Conservation (phyloP, 345 rosid genomes). For the Populus tremula region DNA sequence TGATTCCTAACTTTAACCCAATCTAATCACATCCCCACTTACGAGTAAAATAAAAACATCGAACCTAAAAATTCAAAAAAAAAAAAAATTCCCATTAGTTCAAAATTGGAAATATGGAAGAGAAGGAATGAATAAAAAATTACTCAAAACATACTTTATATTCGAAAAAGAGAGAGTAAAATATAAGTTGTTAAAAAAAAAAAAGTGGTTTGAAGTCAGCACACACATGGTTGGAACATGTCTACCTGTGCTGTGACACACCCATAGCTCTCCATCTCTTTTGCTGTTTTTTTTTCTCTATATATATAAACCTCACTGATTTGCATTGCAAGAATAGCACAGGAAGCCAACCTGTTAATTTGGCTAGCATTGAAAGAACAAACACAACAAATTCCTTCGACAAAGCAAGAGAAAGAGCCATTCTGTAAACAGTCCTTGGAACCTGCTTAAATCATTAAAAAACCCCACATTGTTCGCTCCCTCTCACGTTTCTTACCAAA, state of each 20-base stretch:
- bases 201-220: neutral
- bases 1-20: no score
- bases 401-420: neutral
- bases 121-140: no score
- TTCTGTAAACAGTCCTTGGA: neutral
- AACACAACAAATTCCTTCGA: neutral
- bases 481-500: slow-evolving; percentile 3
- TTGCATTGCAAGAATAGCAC: slow-evolving; percentile 11
- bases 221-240: neutral
- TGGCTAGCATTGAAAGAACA: neutral
- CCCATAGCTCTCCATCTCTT: neutral
- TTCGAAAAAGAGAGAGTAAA: no score
- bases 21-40: no score
- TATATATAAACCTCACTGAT: neutral
- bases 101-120: no score
- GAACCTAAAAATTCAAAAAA: no score
- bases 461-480: slow-evolving; percentile 9
- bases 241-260: no score
- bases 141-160: no score
- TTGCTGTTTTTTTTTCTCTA: neutral
- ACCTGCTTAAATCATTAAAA: neutral
- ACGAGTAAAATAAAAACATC: no score
- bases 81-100: no score
- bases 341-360: neutral
- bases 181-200: no score